Evolutionary conservation across 768 basidiomycete species (phyloP).

Genomic region (Amanita inopinata): DNA sequence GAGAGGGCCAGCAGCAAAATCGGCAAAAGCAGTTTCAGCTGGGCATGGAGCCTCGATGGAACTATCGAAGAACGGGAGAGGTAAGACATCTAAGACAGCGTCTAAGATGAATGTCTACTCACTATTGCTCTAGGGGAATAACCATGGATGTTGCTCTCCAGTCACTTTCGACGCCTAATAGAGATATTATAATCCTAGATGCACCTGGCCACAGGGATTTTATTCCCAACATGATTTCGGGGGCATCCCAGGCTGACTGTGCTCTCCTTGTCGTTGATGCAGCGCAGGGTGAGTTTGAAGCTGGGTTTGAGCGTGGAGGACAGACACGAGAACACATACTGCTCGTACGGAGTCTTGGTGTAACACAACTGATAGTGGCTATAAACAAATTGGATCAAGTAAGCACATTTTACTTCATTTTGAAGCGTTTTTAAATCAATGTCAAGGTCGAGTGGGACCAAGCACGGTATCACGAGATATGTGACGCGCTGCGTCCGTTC

Average conservation of each 20-base stretch:
- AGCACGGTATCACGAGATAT: constrained; percentile 81
- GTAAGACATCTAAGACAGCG: constrained; percentile 30
- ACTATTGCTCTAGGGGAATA: constrained; percentile 57
- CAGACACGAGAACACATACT: constrained; percentile 94
- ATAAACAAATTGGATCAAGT: constrained; percentile 95
- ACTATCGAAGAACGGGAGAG: constrained; percentile 87
- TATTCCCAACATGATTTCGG: constrained; percentile 99
- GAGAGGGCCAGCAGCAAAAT: constrained; percentile 83
- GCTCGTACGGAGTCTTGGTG: constrained; percentile 86
- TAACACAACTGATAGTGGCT: constrained; percentile 83
- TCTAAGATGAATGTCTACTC: neutral
- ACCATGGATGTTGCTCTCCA: constrained; percentile 96
- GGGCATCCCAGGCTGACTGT: constrained; percentile 93
- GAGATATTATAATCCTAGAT: constrained; percentile 88
- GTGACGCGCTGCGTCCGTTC: constrained; percentile 65
- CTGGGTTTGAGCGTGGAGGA: constrained; percentile 88
- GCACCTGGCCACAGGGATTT: constrained; percentile 98
- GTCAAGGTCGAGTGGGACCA: constrained; percentile 79
- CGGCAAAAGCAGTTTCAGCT: constrained; percentile 93
- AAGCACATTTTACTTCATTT: neutral
- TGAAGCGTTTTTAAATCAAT: neutral
- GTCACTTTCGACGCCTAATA: constrained; percentile 59
- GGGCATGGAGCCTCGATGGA: constrained; percentile 97
- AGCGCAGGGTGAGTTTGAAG: constrained; percentile 86
- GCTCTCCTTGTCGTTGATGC: constrained; percentile 92